Percentiles rank a stretch among this genome's conserved stretches.
Evolutionary conservation across 495 filamentous ascomycete species (phyloP).

Genomic region (Podospora anserina): DNA sequence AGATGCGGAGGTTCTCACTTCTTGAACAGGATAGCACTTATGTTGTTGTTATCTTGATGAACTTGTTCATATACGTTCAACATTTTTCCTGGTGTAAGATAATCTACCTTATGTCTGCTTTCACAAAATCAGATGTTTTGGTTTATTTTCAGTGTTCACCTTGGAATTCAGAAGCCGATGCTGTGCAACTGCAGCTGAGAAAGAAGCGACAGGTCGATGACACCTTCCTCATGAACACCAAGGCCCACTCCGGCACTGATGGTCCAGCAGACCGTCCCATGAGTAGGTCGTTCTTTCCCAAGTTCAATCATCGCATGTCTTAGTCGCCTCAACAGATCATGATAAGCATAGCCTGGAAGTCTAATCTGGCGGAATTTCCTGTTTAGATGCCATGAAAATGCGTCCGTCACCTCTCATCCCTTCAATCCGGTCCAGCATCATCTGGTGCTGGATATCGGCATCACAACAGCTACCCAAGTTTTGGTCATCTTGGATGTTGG

Average conservation of each 20-base stretch:
- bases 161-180: background rate
- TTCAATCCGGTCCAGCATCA: background rate
- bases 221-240: background rate
- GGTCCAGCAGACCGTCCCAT: background rate
- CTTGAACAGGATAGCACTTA: no score
- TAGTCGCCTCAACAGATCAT: background rate
- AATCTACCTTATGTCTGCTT: no score
- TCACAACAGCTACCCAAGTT: background rate
- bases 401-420: background rate
- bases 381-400: background rate
- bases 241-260: background rate
- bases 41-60: no score
- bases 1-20: no score
- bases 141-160: background rate
- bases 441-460: background rate
- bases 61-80: no score
- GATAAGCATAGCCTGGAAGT: background rate
- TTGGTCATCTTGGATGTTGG: background rate
- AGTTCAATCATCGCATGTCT: background rate
- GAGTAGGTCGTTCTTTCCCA: background rate
- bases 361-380: background rate
- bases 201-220: background rate
- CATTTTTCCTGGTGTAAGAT: no score
- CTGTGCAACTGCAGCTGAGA: background rate
- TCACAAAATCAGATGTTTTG: background rate